Evolutionary conservation across 495 filamentous ascomycete species (phyloP).

Genomic region (Clavariopsis aquatica): DNA sequence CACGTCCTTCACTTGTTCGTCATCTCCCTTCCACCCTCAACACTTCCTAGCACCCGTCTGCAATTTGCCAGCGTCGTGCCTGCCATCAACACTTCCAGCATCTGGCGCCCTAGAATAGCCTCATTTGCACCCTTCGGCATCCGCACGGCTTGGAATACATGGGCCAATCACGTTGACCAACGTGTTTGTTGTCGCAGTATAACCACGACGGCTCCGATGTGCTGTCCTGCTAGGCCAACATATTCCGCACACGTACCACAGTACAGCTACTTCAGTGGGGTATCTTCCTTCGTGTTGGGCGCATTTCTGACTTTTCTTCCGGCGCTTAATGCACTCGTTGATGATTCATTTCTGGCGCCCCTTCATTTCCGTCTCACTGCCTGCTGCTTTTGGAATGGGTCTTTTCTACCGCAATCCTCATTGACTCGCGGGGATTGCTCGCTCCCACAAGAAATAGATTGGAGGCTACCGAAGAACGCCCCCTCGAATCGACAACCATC

Average conservation of each 20-base stretch:
- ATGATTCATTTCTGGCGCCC: not conserved
- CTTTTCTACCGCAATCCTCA: not conserved
- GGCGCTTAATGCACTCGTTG: not conserved
- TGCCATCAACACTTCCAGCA: too few species aligned
- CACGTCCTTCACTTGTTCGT: not conserved
- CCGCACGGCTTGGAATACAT: not conserved
- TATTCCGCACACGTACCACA: constrained; percentile 8
- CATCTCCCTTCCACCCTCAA: not conserved
- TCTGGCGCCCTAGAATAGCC: not conserved
- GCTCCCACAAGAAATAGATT: not conserved
- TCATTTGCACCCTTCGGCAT: constrained; percentile 9
- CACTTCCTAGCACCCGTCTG: not conserved
- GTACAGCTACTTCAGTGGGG: constrained; percentile 13
- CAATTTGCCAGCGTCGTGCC: not conserved
- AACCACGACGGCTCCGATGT: constrained; percentile 13
- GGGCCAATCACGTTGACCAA: constrained; percentile 29
- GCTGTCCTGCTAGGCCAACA: constrained; percentile 20
- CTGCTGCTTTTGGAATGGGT: not conserved
- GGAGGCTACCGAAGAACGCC: not conserved
- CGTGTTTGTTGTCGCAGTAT: constrained; percentile 27
- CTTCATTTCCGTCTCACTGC: not conserved
- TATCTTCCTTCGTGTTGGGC: not conserved
- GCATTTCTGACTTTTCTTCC: constrained; percentile 1
- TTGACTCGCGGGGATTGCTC: not conserved
- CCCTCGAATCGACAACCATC: not conserved